These are phyloP conservation scores for Copromyces sp. DNA, from an alignment of 495 filamentous ascomycete species.

Conservation along the genomic window DNA sequence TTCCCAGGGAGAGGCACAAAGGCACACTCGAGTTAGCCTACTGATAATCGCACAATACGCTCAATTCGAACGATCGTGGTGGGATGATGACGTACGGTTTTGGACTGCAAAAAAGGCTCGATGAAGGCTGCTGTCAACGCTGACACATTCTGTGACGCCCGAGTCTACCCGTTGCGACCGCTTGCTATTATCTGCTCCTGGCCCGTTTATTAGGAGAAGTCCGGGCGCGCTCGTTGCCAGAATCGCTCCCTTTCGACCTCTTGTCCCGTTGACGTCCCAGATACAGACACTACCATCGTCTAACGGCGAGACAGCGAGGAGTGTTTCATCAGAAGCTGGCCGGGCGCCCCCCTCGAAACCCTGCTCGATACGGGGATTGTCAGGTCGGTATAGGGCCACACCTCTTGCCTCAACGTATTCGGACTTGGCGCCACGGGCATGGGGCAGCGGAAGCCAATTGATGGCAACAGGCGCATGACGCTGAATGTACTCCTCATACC, in stretches of 20 bases:
- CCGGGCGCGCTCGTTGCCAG: constrained; percentile 54
- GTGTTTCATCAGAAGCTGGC: constrained; percentile 14
- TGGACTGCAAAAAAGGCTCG: constrained; percentile 71
- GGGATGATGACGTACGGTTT: constrained; percentile 39
- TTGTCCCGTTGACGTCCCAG: constrained; percentile 67
- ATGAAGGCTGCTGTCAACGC: constrained; percentile 60
- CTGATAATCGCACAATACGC: neutral
- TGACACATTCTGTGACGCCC: constrained; percentile 76
- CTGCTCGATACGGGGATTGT: constrained; percentile 34
- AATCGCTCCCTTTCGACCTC: constrained; percentile 51
- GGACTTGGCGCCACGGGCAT: constrained; percentile 24
- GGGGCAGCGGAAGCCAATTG: constrained; percentile 59
- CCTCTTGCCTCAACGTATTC: constrained; percentile 47
- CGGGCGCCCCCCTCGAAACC: neutral
- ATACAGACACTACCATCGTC: constrained; percentile 79
- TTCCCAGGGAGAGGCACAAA: neutral
- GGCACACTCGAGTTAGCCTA: neutral
- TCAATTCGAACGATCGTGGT: neutral
- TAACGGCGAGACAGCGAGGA: constrained; percentile 65
- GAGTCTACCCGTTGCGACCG: constrained; percentile 43
- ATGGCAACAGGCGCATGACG: constrained; percentile 62
- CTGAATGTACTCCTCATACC: constrained; percentile 84
- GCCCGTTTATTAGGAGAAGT: constrained; percentile 45
- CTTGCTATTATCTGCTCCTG: constrained; percentile 30
- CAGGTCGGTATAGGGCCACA: constrained; percentile 51